Conservation (phyloP, 2,329 filamentous ascomycete species). For the Nemania sp. region DNA sequence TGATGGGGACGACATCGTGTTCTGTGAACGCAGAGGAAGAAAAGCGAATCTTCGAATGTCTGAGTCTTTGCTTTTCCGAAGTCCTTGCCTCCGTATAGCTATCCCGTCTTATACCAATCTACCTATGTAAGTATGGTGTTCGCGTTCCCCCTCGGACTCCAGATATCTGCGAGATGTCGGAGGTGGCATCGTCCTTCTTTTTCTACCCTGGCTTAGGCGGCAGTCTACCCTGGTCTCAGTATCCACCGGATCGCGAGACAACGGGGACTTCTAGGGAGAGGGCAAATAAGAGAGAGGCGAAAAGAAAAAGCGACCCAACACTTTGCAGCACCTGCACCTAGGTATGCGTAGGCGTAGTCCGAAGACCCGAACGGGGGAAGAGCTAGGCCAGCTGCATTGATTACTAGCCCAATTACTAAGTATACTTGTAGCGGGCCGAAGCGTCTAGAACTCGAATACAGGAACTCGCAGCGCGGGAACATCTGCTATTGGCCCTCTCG, state of each 20-base stretch:
- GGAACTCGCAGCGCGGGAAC: too few relatives aligned
- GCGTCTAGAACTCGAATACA: background rate
- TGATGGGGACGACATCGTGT: constrained; percentile 8
- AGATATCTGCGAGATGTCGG: background rate
- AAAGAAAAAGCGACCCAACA: background rate
- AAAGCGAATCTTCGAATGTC: too few relatives aligned
- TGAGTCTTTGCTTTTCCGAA: too few relatives aligned
- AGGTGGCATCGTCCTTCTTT: constrained; percentile 2
- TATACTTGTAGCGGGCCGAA: background rate
- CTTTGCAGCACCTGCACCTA: too few relatives aligned
- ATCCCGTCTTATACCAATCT: too few relatives aligned
- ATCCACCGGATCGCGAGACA: constrained; percentile 7
- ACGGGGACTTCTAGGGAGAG: too few relatives aligned
- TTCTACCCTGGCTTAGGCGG: constrained; percentile 8
- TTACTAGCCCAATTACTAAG: background rate
- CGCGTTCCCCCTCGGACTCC: too few relatives aligned
- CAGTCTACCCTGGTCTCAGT: constrained; percentile 11
- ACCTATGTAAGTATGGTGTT: too few relatives aligned
- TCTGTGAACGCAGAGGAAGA: background rate
- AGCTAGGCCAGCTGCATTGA: background rate
- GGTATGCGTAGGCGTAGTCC: too few relatives aligned
- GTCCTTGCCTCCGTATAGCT: too few relatives aligned
- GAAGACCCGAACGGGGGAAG: background rate
- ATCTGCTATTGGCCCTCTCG: too few relatives aligned
- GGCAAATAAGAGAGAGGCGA: too few relatives aligned